Evolutionary conservation across 2,329 filamentous ascomycete species (phyloP), one percentile per base, ranked within the genome.

Genomic region (Thermoascus crustaceus): DNA sequence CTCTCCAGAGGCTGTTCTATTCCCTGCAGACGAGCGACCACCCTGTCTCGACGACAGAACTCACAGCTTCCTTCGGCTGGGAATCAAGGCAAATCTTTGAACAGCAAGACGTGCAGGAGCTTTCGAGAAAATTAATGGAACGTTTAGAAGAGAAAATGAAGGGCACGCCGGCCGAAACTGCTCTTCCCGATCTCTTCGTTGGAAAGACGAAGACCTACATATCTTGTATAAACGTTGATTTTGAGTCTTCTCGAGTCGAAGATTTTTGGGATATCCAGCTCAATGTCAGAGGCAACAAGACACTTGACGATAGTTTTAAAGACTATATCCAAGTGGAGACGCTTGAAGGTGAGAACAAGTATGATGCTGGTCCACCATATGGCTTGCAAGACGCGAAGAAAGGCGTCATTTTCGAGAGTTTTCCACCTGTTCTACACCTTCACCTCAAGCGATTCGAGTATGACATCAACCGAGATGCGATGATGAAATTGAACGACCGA

Each of bases 231-330:
- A 91, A 98, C 59, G 93, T 98, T 43, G 81, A 94, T 52, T 98
- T 94, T 66, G 89, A 96, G 66, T 95, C 87, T 14, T 94, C 88
- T 43, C 78, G 89, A 42, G 78, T 91, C 46, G 91, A 98, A 61
- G 93, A 98, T 50, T 98, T 95, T 60, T 98, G 91, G 91, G 91
- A 98, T 57, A 85, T 98, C 41, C 91, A 98, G 58, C 76, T 98
- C 48, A 98, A 96, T 48, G 93, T 98, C 33, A 83, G 84, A 44
- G 88, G 87, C 20, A 95, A 94, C 71, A 87, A 85, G 65, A 89
- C 84, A 42, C 69, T 98, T 20, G 82, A 94, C 44, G 87, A 93
- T 52, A 96, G 89, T 55, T 96, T 98, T 69, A 80, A 80, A 55
- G 88, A 96, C 61, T 98, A 98, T 57, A 82, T 98, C 48, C 82